Conservation (phyloP, 129 eudicot species). For the Flaveria ramosissima region DNA sequence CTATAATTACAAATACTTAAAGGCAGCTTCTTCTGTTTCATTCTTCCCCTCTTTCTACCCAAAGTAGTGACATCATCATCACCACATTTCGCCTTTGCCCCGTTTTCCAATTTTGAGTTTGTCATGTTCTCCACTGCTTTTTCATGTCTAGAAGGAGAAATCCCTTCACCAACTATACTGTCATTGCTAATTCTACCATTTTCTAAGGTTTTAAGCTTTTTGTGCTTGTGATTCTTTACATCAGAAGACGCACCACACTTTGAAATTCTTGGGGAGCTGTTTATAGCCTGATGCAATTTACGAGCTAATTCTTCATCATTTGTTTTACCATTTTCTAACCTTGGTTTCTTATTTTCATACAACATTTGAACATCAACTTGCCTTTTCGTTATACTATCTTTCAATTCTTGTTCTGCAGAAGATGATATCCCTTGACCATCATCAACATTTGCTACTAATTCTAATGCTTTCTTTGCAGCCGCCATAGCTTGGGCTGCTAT, state of each 20-base stretch:
- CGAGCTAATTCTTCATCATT: conserved; percentile 81
- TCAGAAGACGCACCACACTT: conserved; percentile 54
- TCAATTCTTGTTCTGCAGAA: conserved; percentile 41
- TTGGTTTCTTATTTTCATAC: conserved; percentile 54
- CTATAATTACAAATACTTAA: conserved; percentile 73
- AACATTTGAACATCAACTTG: conserved; percentile 66
- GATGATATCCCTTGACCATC: conserved; percentile 22
- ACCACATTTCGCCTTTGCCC: conserved; percentile 39
- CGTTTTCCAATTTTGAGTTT: conserved; percentile 34
- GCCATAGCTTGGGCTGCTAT: conserved; percentile 83
- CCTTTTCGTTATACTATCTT: conserved; percentile 61
- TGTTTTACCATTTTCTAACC: conserved; percentile 40
- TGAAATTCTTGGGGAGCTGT: conserved; percentile 79
- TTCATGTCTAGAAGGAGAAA: conserved; percentile 21
- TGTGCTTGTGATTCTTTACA: conserved; percentile 53
- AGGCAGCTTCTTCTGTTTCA: conserved; percentile 79
- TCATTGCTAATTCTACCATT: conserved; percentile 47
- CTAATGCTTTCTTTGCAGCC: conserved; percentile 88
- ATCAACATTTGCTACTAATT: conserved; percentile 52
- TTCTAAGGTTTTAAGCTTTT: conserved; percentile 53
- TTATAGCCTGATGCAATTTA: conserved; percentile 64
- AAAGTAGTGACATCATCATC: conserved; percentile 49
- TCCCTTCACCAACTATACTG: conserved; percentile 31
- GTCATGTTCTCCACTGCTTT: conserved; percentile 45
- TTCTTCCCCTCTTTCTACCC: conserved; percentile 79